Evolutionary conservation across 805 yeast species (phyloP), one percentile per base, ranked within the genome.

Genomic region (Alloascoidea africana): DNA sequence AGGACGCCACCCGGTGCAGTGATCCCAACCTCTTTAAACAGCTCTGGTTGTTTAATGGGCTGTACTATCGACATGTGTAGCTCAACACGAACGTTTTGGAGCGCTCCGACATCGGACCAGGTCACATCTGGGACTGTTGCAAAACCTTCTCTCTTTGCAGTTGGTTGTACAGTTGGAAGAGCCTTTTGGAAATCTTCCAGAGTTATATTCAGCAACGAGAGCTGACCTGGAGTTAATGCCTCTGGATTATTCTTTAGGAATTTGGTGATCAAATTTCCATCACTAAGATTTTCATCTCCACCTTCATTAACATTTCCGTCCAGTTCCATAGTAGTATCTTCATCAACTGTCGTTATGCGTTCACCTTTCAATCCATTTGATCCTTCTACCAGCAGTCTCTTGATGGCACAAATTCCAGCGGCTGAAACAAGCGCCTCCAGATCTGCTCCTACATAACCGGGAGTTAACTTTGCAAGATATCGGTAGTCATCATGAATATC

Each of bases 371-470:
- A 4, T 58, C 59, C 48, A 63, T 63, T 3, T 48, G 39, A 4
- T 8, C 30, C 30, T 8, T 73, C 64, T 40, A 74, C 72, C 53
- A 89, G 89, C 3, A 91, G 87, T 46, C 98, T 68, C 52, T 89
- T 87, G 43, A 91, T 87, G 1, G 97, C 96, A 44, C 83, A 71
- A 14, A 86, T 81, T 41, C 97, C 97, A 0, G 98, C 95, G 2
- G 96, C 96, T 0, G 96, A 76, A 1, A 84, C 93, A 40, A 91
- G 66, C 11, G 97, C 93, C 50, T 86, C 85, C 46, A 91, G 66
- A 63, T 91, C 98, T 1, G 98, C 98, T 38, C 97, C 98, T 4
- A 91, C 98, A 56, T 76, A 91, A 13, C 98, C 98, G 0, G 98
- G 96, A 0, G 98, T 91, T 62, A 83, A 62, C 51, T 87, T 87